Evolutionary conservation across 768 basidiomycete genomes (phyloP), one percentile per base, ranked within the genome.

Genomic region (Podaxis rugospora): DNA sequence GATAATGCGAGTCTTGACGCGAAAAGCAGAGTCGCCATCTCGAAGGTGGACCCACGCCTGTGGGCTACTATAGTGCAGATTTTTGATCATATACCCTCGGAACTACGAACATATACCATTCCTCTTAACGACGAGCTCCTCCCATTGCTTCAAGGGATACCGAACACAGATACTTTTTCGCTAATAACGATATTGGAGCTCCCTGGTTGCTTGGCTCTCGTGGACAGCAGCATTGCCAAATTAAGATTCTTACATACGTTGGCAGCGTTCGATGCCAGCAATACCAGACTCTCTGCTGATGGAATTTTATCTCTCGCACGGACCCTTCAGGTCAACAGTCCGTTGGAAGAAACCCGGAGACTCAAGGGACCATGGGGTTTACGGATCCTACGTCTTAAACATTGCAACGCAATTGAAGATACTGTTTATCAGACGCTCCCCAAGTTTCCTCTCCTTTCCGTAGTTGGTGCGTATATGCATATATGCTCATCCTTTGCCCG

Each of bases 31-130:
- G 68, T 81, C n/a, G 66, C 67, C 65, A 18, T 71, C 51, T 51
- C 67, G 32, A 56, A 63, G 0, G 68, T 81, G 1, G 82, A 88
- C 64, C 87, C 89, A 1, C 74, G 78, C 10, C 71, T 88, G 13
- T 91, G 89, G 88, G 83, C 80, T 0, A 74, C 80, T 18, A 60
- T 92, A 46, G 75, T 81, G 4, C 90, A 90, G 66, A 66, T 89
- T 32, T 85, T 85, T 73, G 67, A 80, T 65, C 61, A 70, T 36
- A 77, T 90, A 5, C 88, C 90, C 0, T 36, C 69, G 0, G 58
- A 36, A 50, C 74, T 84, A 57, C 66, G 65, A 1, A 66, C 68
- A 0, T 83, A 81, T 68, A 63, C 70, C 18, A 68, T 88, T 14
- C 80, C 85, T 2, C 80, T 90, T 28, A 73, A 78, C 0, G 84